These are phyloP conservation scores for Phytophthora tubulina DNA, from an alignment of 352 stramenopile species.

Conservation along the genomic window DNA sequence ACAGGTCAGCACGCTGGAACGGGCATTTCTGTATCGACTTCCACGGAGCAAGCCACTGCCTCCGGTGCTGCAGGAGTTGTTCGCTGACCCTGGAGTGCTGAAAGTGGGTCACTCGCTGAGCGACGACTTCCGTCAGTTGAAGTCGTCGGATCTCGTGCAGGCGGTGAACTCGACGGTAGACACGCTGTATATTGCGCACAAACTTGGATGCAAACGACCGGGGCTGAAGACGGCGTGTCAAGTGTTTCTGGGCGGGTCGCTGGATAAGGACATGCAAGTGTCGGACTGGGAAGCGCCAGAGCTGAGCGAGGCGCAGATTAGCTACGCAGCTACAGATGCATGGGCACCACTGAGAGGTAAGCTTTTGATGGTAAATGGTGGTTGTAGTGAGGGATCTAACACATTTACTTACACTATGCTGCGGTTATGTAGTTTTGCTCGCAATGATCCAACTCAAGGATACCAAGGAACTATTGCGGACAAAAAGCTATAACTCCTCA, in stretches of 20 bases:
- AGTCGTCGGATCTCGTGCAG: conserved; percentile 64
- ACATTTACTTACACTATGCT: conserved; percentile 11
- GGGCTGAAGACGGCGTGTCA: conserved; percentile 79
- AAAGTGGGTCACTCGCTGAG: conserved; percentile 85
- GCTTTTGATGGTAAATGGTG: conserved; percentile 3
- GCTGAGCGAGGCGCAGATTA: conserved; percentile 79
- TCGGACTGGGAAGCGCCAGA: conserved; percentile 82
- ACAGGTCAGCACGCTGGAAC: conserved; percentile 80
- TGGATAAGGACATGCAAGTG: conserved; percentile 90
- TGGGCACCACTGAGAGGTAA: conserved; percentile 79
- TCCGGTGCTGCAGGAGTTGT: conserved; percentile 64
- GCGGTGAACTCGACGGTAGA: conserved; percentile 78
- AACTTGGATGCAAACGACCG: conserved; percentile 78
- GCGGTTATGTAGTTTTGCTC: conserved; percentile 63
- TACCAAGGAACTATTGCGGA: conserved; percentile 57
- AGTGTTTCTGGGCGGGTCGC: conserved; percentile 71
- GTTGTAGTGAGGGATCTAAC: neutral
- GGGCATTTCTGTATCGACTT: conserved; percentile 79
- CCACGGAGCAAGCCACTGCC: conserved; percentile 60
- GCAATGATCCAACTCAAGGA: conserved; percentile 80
- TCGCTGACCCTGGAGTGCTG: conserved; percentile 65
- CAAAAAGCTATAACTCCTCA: conserved; percentile 74
- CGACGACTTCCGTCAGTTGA: conserved; percentile 78
- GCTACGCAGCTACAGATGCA: conserved; percentile 83
- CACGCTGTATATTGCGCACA: conserved; percentile 80